Evolutionary conservation across 2,329 filamentous ascomycete genomes (phyloP).

Genomic region (Fusarium keratoplasticum): DNA sequence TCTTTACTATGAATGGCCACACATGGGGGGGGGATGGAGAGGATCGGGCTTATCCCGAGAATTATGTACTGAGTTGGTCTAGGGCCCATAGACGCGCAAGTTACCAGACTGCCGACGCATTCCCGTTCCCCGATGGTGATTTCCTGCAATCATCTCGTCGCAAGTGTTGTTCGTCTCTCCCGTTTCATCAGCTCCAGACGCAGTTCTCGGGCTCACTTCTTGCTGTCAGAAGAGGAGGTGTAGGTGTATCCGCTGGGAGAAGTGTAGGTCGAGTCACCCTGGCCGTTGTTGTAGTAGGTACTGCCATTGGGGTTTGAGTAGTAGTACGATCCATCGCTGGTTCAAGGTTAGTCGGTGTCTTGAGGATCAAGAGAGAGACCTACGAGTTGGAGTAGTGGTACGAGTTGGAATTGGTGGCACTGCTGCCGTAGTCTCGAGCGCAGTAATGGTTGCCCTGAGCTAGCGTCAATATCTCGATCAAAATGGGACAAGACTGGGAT

Average conservation of each 20-base stretch:
- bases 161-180: background rate
- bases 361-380: slow-evolving; percentile 30
- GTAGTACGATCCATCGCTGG: slow-evolving; percentile 76
- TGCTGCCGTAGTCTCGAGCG: slow-evolving; percentile 70
- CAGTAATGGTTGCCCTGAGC: slow-evolving; percentile 76
- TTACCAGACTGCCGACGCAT: slow-evolving; percentile 5
- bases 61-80: slow-evolving; percentile 6
- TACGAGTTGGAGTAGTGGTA: slow-evolving; percentile 77
- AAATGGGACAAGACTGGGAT: background rate
- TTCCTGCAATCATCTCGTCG: background rate
- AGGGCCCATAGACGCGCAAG: slow-evolving; percentile 23
- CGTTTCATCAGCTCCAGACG: background rate
- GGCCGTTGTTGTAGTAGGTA: slow-evolving; percentile 74
- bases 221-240: slow-evolving; percentile 15
- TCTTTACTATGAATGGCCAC: background rate
- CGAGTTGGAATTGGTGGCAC: slow-evolving; percentile 66
- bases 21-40: background rate
- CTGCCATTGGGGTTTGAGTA: slow-evolving; percentile 77
- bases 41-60: background rate
- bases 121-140: background rate
- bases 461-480: background rate
- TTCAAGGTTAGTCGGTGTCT: background rate
- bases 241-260: slow-evolving; percentile 56
- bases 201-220: slow-evolving; percentile 12
- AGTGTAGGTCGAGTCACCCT: slow-evolving; percentile 71